A percentile compares a stretch with the other conserved stretches of the same genome.
phyloP scores from a whole-genome alignment of 208 protist species.

The Acanthamoeba sp. region DNA sequence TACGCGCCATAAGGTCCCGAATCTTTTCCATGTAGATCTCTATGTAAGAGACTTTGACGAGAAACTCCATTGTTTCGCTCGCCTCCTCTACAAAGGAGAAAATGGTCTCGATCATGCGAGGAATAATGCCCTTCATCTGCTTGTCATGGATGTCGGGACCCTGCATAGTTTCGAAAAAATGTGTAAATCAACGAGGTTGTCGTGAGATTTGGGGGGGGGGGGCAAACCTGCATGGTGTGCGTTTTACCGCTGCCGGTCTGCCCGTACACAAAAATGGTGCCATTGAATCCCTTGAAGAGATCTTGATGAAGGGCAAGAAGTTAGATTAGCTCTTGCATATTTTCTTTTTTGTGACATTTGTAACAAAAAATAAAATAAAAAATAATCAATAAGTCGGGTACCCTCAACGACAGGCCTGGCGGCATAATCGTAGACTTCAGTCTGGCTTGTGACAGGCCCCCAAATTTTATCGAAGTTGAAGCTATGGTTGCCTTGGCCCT shows the following conservation, averaged over 20 bases:
- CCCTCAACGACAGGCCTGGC: constrained; percentile 85
- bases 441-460: constrained; percentile 70
- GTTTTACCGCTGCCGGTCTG: constrained; percentile 78
- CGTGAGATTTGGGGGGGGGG: background rate
- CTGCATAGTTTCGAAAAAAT: background rate
- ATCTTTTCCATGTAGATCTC: constrained; percentile 77
- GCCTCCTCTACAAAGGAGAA: constrained; percentile 26
- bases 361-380: constrained; percentile 89
- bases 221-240: constrained; percentile 72
- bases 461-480: constrained; percentile 86
- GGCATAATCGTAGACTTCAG: constrained; percentile 85
- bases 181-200: background rate
- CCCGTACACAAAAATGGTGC: constrained; percentile 88
- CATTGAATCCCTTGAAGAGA: constrained; percentile 92
- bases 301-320: constrained; percentile 63
- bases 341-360: too few relatives aligned
- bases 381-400: background rate
- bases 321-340: too few relatives aligned
- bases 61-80: constrained; percentile 39
- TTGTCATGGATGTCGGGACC: constrained; percentile 42
- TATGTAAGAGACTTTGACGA: constrained; percentile 55
- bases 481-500: constrained; percentile 36
- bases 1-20: constrained; percentile 42
- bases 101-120: background rate
- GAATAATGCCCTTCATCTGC: constrained; percentile 49